These are phyloP conservation scores for Cercospora berteroae DNA, from an alignment of 2,329 filamentous ascomycete species.

Conservation along the genomic window DNA sequence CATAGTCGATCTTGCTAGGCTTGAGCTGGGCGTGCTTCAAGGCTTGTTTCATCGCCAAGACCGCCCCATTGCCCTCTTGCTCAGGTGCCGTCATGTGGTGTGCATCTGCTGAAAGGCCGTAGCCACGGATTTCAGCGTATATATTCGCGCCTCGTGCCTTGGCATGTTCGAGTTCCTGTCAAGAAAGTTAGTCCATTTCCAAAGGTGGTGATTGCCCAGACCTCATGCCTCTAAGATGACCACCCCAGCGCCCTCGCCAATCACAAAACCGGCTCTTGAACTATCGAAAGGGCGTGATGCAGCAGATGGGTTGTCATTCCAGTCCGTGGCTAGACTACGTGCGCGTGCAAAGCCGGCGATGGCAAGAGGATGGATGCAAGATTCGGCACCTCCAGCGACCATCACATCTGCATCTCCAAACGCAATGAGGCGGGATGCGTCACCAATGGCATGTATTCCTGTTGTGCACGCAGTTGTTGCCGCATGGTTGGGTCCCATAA, in stretches of 20 bases:
- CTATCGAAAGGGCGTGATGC: slow-evolving; percentile 87
- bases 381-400: slow-evolving; percentile 92
- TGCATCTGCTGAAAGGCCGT: slow-evolving; percentile 87
- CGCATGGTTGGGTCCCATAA: slow-evolving; percentile 87
- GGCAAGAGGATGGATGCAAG: slow-evolving; percentile 90
- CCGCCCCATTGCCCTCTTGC: slow-evolving; percentile 77
- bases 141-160: slow-evolving; percentile 73
- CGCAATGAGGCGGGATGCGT: slow-evolving; percentile 89
- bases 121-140: slow-evolving; percentile 85
- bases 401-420: slow-evolving; percentile 91
- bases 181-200: slow-evolving; percentile 11
- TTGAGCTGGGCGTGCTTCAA: slow-evolving; percentile 68
- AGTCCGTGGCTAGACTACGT: slow-evolving; percentile 77
- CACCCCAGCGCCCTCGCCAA: slow-evolving; percentile 87
- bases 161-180: slow-evolving; percentile 78
- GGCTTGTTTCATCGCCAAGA: slow-evolving; percentile 80
- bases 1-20: slow-evolving; percentile 75
- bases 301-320: slow-evolving; percentile 67
- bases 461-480: slow-evolving; percentile 95
- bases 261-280: slow-evolving; percentile 79
- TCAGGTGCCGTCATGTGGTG: slow-evolving; percentile 90
- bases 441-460: slow-evolving; percentile 89
- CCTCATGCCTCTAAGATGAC: slow-evolving; percentile 69
- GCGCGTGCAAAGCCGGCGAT: slow-evolving; percentile 89
- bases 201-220: background rate